Base-by-base conservation (phyloP, 345 rosid species). In the Erysimum cheiranthoides region DNA sequence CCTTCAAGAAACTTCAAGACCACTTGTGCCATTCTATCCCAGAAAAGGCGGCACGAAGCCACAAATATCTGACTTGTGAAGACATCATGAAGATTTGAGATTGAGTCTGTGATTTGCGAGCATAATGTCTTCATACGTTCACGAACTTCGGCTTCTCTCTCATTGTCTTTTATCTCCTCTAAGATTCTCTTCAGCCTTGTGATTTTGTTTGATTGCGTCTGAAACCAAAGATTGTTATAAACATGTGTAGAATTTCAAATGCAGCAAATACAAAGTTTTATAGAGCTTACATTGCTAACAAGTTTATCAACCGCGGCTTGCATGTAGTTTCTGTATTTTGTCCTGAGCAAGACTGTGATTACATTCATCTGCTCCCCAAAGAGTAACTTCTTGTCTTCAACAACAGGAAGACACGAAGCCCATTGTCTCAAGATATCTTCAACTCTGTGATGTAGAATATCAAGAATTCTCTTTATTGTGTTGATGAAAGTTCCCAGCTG, bases 21-120 rank as follows among this genome's bases (percentile, higher is more conserved):
- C 71, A 90, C 83, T 91, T 92, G 94, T 64, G 97, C 99, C 94
- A 91, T 89, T 79, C 89, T 85, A 73, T 95, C 99, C 98, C 98
- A 95, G 70, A 92, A 86, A 57, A 93, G 94, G 32, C 97, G 93
- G 78, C 93, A 87, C 21, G 84, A 82, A 68, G 98, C 90, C 11
- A 93, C 86, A 76, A 95, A 95, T 71, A 95, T 90, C 82, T 82
- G 76, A 66, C 88, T 87, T 34, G 93, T 79, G 71, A 90, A 95
- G 62, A 88, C 92, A 53, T 85, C 90, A 17, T 95, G 94, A 73
- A 95, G 77, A 77, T 90, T 95, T 50, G 91, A 81, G 73, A 90
- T 84, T 8, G 90, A 89, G 47, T 90, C 97, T 6, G 74, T 82
- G 36, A 90, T 85, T 60, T 92, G 99, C 30, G 79, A 79, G 80